Evolutionary conservation across 441 rosid species (phyloP), one percentile per base, ranked within the genome.

Genomic region (Croton laevigatus): DNA sequence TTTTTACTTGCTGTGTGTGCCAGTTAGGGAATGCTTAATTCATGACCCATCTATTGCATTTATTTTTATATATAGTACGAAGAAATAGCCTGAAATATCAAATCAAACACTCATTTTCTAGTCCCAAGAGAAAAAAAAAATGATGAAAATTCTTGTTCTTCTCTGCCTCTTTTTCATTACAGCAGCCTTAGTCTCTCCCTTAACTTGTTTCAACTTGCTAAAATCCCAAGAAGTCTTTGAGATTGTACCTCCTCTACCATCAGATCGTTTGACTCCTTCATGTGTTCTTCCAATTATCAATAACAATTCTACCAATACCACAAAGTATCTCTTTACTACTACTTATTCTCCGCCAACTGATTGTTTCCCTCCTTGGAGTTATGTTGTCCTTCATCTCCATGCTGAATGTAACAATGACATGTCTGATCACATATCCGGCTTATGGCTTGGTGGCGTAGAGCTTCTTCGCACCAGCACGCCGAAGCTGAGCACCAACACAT

Each of bases 381-480:
- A 23, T 27, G 37, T 57, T 23, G 60, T 57, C n/a, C 60, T 57
- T 22, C 12, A 13, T 57, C 36, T 57, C 36, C 60, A 23, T 23
- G 60, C 37, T 23, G 37, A 7, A 57, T 37, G 45, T 46, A 66
- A 42, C 44, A 27, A 36, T 37, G 45, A 36, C 46, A 20, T 40
- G 3, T n/a, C 46, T 23, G 36, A 66, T n/a, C 14, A 37, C 59
- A 66, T 66, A 13, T 49, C 59, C 6, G 69, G 69, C 12, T 36
- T 66, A 16, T 66, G 69, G 59, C 69, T 49, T 32, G 69, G 69
- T n/a, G 69, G 69, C 3, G 5, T 37, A 14, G 69, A 66, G 59
- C 27, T 66, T 32, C 69, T 66, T 17, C 42, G 59, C 19, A 66
- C 69, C 22, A 65, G 57, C 71, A 17, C 20, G 27, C 53, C 53